Evolutionary conservation across 2,329 filamentous ascomycete genomes (phyloP).

Genomic region (Colletotrichum sp.): DNA sequence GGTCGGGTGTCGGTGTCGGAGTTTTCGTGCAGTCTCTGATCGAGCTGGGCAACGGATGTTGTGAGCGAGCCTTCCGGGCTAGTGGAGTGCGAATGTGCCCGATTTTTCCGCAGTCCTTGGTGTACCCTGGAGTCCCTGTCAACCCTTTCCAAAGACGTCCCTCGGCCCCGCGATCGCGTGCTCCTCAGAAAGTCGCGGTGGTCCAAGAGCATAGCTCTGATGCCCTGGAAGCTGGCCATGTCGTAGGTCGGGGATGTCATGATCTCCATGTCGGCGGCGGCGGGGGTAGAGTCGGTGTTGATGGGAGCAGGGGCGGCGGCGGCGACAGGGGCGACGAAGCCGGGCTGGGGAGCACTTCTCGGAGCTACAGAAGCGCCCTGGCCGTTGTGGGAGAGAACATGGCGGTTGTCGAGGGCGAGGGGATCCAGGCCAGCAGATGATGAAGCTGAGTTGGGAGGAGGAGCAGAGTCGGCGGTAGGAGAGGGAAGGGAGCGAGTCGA

Average conservation of each 20-base stretch:
- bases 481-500: constrained; percentile 13
- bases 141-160: constrained; percentile 36
- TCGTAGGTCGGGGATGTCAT: constrained; percentile 37
- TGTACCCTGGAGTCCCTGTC: constrained; percentile 35
- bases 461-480: neutral
- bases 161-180: constrained; percentile 26
- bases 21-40: constrained; percentile 22
- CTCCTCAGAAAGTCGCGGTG: constrained; percentile 35
- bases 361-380: constrained; percentile 43
- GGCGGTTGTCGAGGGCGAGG: constrained; percentile 15
- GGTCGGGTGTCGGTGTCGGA: constrained; percentile 32
- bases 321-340: constrained; percentile 30
- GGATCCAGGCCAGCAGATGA: constrained; percentile 28
- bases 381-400: constrained; percentile 40
- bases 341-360: constrained; percentile 32
- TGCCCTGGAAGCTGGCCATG: constrained; percentile 33
- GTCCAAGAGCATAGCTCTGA: constrained; percentile 42
- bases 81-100: constrained; percentile 25
- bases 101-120: constrained; percentile 21
- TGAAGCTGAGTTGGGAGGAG: neutral
- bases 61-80: constrained; percentile 30
- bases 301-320: constrained; percentile 31
- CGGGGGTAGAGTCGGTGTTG: constrained; percentile 24
- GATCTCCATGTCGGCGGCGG: constrained; percentile 30
- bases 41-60: constrained; percentile 21